Evolutionary conservation across 352 stramenopile genomes (phyloP), one percentile per base, ranked within the genome.

Genomic region (Thraustotheca clavata): DNA sequence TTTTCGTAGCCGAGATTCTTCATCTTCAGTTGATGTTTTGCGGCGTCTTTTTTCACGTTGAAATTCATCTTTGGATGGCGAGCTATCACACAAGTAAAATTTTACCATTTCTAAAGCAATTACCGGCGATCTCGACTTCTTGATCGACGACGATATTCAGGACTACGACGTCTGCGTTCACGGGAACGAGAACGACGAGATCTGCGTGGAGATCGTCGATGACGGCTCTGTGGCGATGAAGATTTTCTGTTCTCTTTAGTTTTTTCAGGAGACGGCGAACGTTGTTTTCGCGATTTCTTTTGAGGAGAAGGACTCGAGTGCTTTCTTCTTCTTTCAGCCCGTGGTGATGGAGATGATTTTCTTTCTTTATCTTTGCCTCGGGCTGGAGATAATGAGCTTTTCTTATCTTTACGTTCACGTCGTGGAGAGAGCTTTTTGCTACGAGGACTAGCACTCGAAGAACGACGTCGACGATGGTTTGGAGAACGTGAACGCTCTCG

Each of bases 51-150:
- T 65, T 34, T 65, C 57, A 5, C 57, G 57, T 22, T 65, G 57
- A 31, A 65, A 65, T 31, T 65, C 57, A 26, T 65, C 57, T 35
- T 54, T 65, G 38, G 57, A 65, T 22, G 57, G 57, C 22, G 57
- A 65, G 26, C 57, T 60, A 60, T 22, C 38, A 43, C 38, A 20
- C 38, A 20, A n/a, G n/a, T n/a, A n/a, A n/a, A 43, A 43, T 43
- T 16, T 43, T 43, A 43, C 16, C 38, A 16, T 43, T 18, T 43
- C 38, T 16, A 16, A 43, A 43, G 20, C 38, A 18, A 43, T 20
- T 20, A 48, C 32, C 8, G 11, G 26, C 50, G 50, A 26, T 48
- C 26, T 3, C 26, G 50, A 27, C 20, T 43, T 14, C n/a, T 6
- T 0, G 50, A 60, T 6, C 50, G 50, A 12, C n/a, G 49, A 20